Conservation (phyloP, 345 rosid genomes). For the Crucihimalaya himalaica region DNA sequence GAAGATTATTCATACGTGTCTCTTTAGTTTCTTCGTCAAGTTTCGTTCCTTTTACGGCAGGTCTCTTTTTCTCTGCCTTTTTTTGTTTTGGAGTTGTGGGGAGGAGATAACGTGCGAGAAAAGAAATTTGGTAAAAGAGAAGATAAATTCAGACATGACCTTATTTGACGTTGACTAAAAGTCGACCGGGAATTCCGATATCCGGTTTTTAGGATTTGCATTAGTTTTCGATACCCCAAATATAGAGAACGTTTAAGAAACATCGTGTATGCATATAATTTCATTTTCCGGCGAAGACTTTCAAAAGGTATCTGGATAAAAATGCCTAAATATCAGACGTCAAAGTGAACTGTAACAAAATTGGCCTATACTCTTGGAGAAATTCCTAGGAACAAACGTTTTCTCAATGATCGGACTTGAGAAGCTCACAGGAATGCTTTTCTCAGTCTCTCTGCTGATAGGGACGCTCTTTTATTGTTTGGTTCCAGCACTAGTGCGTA, state of each 20-base stretch:
- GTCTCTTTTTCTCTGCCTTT: not conserved
- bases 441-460: slow-evolving; percentile 74
- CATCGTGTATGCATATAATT: not conserved
- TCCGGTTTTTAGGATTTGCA: not conserved
- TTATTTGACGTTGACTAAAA: slow-evolving; percentile 2
- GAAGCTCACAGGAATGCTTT: slow-evolving; percentile 48
- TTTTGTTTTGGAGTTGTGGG: not conserved
- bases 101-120: slow-evolving; percentile 24
- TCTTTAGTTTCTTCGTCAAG: not conserved
- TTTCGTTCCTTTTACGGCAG: not conserved
- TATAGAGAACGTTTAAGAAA: slow-evolving; percentile 6
- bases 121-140: slow-evolving; percentile 15
- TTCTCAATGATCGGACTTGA: slow-evolving; percentile 6
- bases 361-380: slow-evolving; percentile 37
- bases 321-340: slow-evolving; percentile 25
- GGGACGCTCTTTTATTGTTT: slow-evolving; percentile 82
- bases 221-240: slow-evolving; percentile 17
- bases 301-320: not conserved
- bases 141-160: not conserved
- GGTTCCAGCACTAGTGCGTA: slow-evolving; percentile 94
- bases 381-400: slow-evolving; percentile 22
- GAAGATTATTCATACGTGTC: not conserved
- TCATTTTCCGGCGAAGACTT: slow-evolving; percentile 13
- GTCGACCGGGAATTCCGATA: slow-evolving; percentile 30
- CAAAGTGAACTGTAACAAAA: slow-evolving; percentile 28